A percentile compares a stretch with the other conserved stretches of the same genome.
phyloP scores from a whole-genome alignment of 2,329 filamentous ascomycete species.

The Leptographium wingfieldii region DNA sequence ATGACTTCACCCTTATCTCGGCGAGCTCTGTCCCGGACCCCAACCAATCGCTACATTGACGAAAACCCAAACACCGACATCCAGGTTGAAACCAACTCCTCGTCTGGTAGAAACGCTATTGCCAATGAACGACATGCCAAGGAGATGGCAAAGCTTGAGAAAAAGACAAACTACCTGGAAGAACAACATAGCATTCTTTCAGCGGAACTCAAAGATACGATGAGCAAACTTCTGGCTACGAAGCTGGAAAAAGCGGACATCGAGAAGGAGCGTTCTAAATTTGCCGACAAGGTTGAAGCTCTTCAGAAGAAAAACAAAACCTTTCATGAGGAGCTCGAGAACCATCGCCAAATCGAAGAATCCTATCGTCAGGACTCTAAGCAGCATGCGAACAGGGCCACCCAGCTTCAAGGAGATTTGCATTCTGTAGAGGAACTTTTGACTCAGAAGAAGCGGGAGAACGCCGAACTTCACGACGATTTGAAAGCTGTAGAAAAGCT shows the following conservation, averaged over 20 bases:
- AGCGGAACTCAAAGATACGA: background rate
- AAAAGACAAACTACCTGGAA: background rate
- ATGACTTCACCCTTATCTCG: background rate
- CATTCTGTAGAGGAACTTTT: background rate
- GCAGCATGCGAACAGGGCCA: background rate
- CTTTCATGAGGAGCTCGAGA: background rate
- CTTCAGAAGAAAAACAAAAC: constrained; percentile 1
- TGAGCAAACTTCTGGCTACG: background rate
- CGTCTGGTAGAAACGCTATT: background rate
- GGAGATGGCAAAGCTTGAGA: background rate
- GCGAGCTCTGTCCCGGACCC: background rate
- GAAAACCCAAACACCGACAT: background rate
- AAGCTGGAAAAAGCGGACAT: background rate
- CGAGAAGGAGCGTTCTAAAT: background rate
- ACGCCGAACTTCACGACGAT: background rate
- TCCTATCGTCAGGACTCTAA: background rate
- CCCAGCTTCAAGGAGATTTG: background rate
- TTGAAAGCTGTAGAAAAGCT: background rate
- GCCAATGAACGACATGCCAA: background rate
- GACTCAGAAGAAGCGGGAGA: background rate
- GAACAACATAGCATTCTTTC: background rate
- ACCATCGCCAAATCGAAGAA: background rate
- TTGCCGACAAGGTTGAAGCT: background rate
- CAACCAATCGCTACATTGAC: background rate
- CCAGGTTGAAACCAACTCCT: background rate